Evolutionary conservation across 352 stramenopile species (phyloP).

Genomic region (Pseudoperonospora humuli): DNA sequence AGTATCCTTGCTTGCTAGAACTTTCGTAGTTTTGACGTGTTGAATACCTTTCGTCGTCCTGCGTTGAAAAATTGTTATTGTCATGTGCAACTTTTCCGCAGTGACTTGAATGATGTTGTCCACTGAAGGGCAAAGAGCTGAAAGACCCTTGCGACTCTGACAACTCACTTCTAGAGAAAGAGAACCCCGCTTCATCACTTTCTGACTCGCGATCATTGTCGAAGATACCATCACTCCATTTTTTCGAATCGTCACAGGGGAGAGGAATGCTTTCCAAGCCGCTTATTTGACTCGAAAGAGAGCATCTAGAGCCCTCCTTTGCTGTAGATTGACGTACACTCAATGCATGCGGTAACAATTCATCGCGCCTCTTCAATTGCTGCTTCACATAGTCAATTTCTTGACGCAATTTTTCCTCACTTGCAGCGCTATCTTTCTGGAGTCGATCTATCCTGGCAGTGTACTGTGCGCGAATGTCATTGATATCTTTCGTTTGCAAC

Average conservation of each 20-base stretch:
- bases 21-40: constrained; percentile 2
- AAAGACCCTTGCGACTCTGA: constrained; percentile 29
- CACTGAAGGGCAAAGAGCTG: constrained; percentile 9
- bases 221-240: constrained; percentile 21
- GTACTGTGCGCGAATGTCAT: constrained; percentile 39
- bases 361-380: constrained; percentile 34
- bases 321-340: constrained; percentile 13
- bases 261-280: constrained; percentile 17
- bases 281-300: constrained; percentile 6
- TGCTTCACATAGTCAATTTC: constrained; percentile 49
- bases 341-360: constrained; percentile 4
- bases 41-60: not conserved
- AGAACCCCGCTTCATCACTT: constrained; percentile 30
- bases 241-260: constrained; percentile 10
- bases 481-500: constrained; percentile 56
- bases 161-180: constrained; percentile 51
- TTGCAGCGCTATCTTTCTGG: constrained; percentile 35
- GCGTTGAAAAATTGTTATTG: constrained; percentile 4
- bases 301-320: not conserved
- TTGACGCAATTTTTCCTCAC: constrained; percentile 38
- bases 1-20: constrained; percentile 11
- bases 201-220: constrained; percentile 25
- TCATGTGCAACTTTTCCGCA: constrained; percentile 10
- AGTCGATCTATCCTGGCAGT: constrained; percentile 37
- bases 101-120: constrained; percentile 4